These are phyloP conservation scores for Flaveria bidentis DNA, from an alignment of 129 eudicot genomes.

Conservation along the genomic window DNA sequence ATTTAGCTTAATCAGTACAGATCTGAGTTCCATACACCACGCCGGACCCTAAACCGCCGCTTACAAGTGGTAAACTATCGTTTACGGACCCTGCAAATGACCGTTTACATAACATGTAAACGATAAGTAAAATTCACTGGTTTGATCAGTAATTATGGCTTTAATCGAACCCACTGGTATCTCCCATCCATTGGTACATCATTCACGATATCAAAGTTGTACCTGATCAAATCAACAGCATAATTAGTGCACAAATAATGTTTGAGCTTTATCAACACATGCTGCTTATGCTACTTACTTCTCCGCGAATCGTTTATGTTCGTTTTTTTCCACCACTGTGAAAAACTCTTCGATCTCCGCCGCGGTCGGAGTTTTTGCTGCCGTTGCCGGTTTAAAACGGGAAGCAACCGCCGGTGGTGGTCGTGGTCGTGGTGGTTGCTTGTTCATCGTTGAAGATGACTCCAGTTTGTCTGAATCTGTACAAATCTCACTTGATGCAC, in stretches of 20 bases:
- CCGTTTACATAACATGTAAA: too few relatives aligned
- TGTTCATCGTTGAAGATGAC: constrained; percentile 34
- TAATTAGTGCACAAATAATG: constrained; percentile 8
- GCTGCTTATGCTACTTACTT: constrained; percentile 48
- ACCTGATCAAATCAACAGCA: constrained; percentile 48
- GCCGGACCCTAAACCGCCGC: too few relatives aligned
- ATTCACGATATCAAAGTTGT: constrained; percentile 73
- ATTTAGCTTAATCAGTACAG: too few relatives aligned
- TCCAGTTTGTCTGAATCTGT: constrained; percentile 46
- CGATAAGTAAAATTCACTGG: too few relatives aligned
- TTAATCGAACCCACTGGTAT: constrained; percentile 78
- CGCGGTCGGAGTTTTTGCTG: constrained; percentile 39
- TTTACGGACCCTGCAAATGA: too few relatives aligned
- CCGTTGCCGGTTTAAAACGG: constrained; percentile 19
- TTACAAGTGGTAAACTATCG: too few relatives aligned
- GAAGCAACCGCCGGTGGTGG: constrained; percentile 24
- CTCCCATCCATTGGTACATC: constrained; percentile 76
- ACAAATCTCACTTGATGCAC: constrained; percentile 47
- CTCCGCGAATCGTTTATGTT: constrained; percentile 58
- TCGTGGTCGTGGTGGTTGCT: constrained; percentile 25
- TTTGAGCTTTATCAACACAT: not conserved
- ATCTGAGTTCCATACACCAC: too few relatives aligned
- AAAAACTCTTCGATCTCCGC: constrained; percentile 78
- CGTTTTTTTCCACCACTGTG: constrained; percentile 54
- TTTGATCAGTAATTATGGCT: constrained; percentile 37